These are phyloP conservation scores for Citrus mangshanensis DNA, from an alignment of 345 rosid genomes.

Conservation along the genomic window DNA sequence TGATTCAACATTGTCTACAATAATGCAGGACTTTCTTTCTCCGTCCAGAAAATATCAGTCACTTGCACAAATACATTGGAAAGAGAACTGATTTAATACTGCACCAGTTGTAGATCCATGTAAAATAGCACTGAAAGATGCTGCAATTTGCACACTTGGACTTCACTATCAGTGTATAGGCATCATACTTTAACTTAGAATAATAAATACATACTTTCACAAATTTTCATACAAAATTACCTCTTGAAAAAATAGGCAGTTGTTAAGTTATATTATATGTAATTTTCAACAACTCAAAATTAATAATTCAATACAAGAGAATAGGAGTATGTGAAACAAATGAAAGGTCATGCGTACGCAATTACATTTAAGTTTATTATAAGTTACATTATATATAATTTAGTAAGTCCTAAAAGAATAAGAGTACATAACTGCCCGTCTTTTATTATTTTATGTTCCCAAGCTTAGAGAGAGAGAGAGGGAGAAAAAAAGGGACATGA, in stretches of 20 bases:
- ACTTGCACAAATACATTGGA: not conserved
- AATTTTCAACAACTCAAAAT: no score
- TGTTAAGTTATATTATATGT: no score
- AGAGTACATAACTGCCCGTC: not conserved
- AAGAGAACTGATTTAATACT: no score
- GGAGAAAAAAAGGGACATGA: no score
- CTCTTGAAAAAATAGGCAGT: no score
- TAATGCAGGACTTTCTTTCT: not conserved
- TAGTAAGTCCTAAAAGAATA: no score
- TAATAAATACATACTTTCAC: not conserved
- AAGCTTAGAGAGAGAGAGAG: not conserved
- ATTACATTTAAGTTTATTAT: no score
- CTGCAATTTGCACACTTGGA: not conserved
- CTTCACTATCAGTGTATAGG: not conserved
- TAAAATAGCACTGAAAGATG: not conserved
- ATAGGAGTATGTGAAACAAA: no score
- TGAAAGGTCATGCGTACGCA: rapidly evolving
- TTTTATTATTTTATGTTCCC: no score
- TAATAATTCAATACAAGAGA: no score
- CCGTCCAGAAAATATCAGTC: not conserved
- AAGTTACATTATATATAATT: no score
- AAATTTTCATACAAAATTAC: not conserved
- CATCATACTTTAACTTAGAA: no score
- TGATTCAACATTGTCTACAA: not conserved
- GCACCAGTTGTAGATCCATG: not conserved